These are phyloP conservation scores for Trichoderma gracile DNA, from an alignment of 2,329 filamentous ascomycete genomes.

Conservation along the genomic window DNA sequence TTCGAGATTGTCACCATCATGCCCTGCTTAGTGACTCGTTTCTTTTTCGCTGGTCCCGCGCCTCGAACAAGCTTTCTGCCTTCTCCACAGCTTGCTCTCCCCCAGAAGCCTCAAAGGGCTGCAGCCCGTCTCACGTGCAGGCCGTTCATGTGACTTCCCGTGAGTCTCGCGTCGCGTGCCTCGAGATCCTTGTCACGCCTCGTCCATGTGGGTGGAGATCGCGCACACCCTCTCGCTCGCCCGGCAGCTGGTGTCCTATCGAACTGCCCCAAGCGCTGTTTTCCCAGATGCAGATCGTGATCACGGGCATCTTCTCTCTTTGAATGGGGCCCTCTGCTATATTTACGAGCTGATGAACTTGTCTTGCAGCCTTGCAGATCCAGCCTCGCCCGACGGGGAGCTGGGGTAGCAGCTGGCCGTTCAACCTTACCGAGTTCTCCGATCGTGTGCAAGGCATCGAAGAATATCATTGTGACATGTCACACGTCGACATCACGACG, in stretches of 20 bases:
- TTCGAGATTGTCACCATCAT: background rate
- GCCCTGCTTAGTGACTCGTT: constrained; percentile 15
- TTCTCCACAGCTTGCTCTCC: constrained; percentile 5
- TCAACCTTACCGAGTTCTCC: too few species aligned
- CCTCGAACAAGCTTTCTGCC: constrained; percentile 2
- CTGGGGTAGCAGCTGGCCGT: background rate
- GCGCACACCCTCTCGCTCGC: constrained; percentile 2
- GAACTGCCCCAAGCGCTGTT: constrained; percentile 4
- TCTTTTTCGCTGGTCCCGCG: background rate
- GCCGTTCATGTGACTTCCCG: constrained; percentile 39
- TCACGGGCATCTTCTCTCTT: constrained; percentile 17
- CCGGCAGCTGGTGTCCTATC: constrained; percentile 18
- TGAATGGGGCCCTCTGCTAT: background rate
- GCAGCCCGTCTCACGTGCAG: constrained; percentile 20
- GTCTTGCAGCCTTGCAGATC: constrained; percentile 18
- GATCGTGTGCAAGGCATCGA: background rate
- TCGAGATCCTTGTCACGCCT: background rate
- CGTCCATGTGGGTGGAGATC: constrained; percentile 17
- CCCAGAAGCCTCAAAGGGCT: constrained; percentile 12
- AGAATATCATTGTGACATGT: background rate
- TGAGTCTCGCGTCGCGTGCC: constrained; percentile 33
- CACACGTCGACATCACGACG: background rate
- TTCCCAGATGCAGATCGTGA: constrained; percentile 4
- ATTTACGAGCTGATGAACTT: background rate
- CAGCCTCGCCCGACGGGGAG: background rate